Evolutionary conservation across 192 early-diverging fungal genomes (phyloP), one percentile per base, ranked within the genome.

Genomic region (Podila epigama): DNA sequence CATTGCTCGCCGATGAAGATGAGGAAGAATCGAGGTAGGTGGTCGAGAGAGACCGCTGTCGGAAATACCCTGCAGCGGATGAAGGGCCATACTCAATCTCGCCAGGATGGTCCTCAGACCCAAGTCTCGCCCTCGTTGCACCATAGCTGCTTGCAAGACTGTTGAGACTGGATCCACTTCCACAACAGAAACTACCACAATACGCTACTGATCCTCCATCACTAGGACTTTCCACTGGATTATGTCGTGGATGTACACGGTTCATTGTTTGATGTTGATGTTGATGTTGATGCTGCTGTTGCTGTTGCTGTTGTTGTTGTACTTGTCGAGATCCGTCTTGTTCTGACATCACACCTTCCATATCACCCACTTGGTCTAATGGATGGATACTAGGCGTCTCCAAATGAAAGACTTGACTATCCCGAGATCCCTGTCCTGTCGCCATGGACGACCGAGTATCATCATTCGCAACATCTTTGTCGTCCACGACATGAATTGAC

Each of bases 261-360:
- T 77, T 68, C 73, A 77, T 77, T 0, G 73, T 77, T 42, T 77
- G 73, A 35, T 77, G 72, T n/a, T 37, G 41, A 20, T 33, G 50
- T 54, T 25, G 50, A 20, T 13, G 20, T 15, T 39, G 15, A 34
- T 28, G 41, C 22, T 33, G 41, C 31, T n/a, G 29, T 31, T 18
- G 44, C 32, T 51, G 37, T 40, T n/a, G 63, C 37, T 11, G 34
- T 33, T 11, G 32, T 20, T 25, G 35, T 12, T 2, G 41, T n/a
- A n/a, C 27, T 40, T 35, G 33, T 4, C 11, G 27, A 11, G 51
- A 13, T 7, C 28, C 11, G 34, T 58, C 61, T n/a, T n/a, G n/a
- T n/a, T n/a, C n/a, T n/a, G n/a, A n/a, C n/a, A n/a, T n/a, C n/a
- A n/a, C n/a, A n/a, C n/a, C n/a, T n/a, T n/a, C n/a, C n/a, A n/a